Evolutionary conservation across 169 alveolate genomes (phyloP).

Genomic region (Plasmodium malariae): DNA sequence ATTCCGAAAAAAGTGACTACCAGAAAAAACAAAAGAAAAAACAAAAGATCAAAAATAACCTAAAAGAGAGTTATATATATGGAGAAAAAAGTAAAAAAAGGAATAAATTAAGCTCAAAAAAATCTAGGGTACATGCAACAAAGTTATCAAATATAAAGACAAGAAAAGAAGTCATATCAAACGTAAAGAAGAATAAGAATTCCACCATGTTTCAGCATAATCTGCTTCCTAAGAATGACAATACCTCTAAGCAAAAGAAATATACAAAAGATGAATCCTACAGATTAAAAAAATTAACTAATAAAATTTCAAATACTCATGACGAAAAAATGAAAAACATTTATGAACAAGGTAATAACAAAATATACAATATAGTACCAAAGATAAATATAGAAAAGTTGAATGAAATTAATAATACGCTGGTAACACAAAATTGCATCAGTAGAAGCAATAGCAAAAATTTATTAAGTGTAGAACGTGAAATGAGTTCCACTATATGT

Average conservation of each 20-base stretch:
- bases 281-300: not conserved
- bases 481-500: not conserved
- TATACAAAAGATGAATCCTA: not conserved
- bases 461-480: not conserved
- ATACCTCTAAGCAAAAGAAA: not conserved
- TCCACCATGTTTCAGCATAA: not conserved
- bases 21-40: not conserved
- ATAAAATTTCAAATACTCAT: not conserved
- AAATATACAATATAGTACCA: not conserved
- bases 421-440: not conserved
- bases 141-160: not conserved
- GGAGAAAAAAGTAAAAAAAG: not conserved
- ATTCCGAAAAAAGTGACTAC: not conserved
- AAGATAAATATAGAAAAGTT: not conserved
- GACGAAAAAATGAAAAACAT: not conserved
- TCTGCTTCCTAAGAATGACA: not conserved
- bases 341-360: not conserved
- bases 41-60: not conserved
- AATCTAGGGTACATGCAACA: not conserved
- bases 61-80: not conserved
- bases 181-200: not conserved
- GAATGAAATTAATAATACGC: not conserved
- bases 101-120: not conserved
- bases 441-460: not conserved
- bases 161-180: not conserved